phyloP scores from a whole-genome alignment of 2,329 filamentous ascomycete genomes.

The Alternaria triticimaculans region DNA sequence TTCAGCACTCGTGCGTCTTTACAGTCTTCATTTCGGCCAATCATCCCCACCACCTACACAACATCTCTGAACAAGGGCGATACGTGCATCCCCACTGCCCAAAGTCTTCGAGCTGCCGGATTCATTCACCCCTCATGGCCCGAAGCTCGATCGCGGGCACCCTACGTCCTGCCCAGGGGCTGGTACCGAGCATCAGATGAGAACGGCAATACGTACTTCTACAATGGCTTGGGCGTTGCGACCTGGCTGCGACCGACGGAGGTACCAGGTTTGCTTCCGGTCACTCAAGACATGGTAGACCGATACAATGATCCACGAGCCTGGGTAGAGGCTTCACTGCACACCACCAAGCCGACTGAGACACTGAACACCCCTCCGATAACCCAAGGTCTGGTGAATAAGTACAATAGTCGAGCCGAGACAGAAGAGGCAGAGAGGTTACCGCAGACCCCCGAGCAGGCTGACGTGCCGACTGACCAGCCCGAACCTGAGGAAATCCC shows the following conservation, averaged over 20 bases:
- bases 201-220: background rate
- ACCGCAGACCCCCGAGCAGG: background rate
- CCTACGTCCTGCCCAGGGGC: background rate
- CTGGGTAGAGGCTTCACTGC: background rate
- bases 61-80: background rate
- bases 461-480: background rate
- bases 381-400: background rate
- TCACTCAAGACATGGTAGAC: background rate
- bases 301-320: background rate
- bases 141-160: background rate
- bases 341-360: background rate
- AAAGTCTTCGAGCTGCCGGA: background rate
- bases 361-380: background rate
- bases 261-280: background rate
- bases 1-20: background rate
- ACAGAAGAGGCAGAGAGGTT: background rate
- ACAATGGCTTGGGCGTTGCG: background rate
- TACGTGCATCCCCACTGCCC: background rate
- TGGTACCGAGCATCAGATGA: background rate
- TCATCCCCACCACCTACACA: background rate
- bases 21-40: background rate
- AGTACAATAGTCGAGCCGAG: background rate
- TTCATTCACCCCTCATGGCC: background rate
- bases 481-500: background rate
- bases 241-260: background rate